phyloP scores from a whole-genome alignment of 352 stramenopile genomes.

The Pythium sukuiense region DNA sequence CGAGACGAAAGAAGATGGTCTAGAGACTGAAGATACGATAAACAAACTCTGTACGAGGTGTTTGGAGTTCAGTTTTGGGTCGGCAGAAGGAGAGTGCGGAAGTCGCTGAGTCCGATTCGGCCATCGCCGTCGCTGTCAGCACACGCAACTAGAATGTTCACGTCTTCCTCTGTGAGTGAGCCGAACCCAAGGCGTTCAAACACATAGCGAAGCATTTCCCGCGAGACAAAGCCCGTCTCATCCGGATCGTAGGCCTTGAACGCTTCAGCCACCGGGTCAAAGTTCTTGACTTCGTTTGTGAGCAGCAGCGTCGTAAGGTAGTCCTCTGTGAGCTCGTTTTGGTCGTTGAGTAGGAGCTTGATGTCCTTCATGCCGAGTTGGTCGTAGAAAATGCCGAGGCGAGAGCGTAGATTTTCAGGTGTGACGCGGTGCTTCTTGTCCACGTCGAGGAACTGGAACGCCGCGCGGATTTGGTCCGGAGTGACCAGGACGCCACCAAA shows the following conservation, averaged over 20 bases:
- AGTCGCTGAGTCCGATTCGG: slow-evolving; percentile 76
- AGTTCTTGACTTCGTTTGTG: slow-evolving; percentile 89
- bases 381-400: slow-evolving; percentile 88
- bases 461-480: slow-evolving; percentile 77
- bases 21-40: neutral
- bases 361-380: slow-evolving; percentile 84
- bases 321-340: slow-evolving; percentile 68
- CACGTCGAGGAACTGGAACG: slow-evolving; percentile 91
- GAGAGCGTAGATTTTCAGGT: slow-evolving; percentile 71
- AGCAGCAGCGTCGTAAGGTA: slow-evolving; percentile 79
- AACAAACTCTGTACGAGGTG: neutral
- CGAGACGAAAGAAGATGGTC: neutral
- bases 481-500: slow-evolving; percentile 85
- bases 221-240: slow-evolving; percentile 78
- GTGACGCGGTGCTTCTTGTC: slow-evolving; percentile 81
- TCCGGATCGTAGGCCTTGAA: slow-evolving; percentile 91
- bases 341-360: slow-evolving; percentile 83
- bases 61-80: neutral
- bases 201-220: slow-evolving; percentile 79
- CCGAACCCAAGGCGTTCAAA: slow-evolving; percentile 84
- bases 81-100: slow-evolving; percentile 70
- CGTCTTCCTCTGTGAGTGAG: slow-evolving; percentile 80
- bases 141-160: slow-evolving; percentile 82
- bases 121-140: slow-evolving; percentile 86
- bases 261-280: slow-evolving; percentile 87